Evolutionary conservation across 441 rosid genomes (phyloP).

Genomic region (Eruca vesicaria): DNA sequence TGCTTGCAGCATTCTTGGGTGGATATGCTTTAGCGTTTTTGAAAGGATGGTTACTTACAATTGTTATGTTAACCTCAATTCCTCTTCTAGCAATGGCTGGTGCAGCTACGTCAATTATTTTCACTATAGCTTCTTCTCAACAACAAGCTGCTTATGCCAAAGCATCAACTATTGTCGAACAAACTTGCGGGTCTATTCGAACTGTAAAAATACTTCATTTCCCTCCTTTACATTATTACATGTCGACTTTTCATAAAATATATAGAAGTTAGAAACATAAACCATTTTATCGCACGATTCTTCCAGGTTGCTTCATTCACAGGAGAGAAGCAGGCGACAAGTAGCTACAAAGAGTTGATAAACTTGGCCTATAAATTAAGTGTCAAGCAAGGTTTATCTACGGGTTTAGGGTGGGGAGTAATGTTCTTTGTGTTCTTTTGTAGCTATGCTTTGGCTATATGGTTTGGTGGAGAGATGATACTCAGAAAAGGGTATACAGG

Average conservation of each 20-base stretch:
- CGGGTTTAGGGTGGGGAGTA: slow-evolving; percentile 46
- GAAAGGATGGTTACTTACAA: slow-evolving; percentile 58
- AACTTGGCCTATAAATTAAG: slow-evolving; percentile 40
- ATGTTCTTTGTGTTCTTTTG: slow-evolving; percentile 35
- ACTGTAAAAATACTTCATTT: slow-evolving; percentile 33
- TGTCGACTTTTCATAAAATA: background rate
- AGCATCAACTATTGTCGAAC: slow-evolving; percentile 51
- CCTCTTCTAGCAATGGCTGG: slow-evolving; percentile 54
- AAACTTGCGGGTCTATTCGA: slow-evolving; percentile 58
- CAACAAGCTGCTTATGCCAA: slow-evolving; percentile 50
- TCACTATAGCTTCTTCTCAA: slow-evolving; percentile 37
- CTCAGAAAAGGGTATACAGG: slow-evolving; percentile 51
- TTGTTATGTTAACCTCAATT: slow-evolving; percentile 53
- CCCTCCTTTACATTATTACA: background rate
- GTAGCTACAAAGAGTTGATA: slow-evolving; percentile 41
- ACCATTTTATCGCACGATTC: background rate
- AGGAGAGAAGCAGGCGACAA: slow-evolving; percentile 46
- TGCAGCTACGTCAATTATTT: slow-evolving; percentile 36
- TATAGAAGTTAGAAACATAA: background rate
- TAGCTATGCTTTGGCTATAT: slow-evolving; percentile 47
- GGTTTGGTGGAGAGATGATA: slow-evolving; percentile 56
- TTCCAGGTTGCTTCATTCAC: slow-evolving; percentile 56
- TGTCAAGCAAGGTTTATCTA: slow-evolving; percentile 43
- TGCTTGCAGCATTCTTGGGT: slow-evolving; percentile 46
- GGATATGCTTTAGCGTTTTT: slow-evolving; percentile 51